phyloP scores from a whole-genome alignment of 192 early-diverging fungal genomes.

The Coemansia sp. region DNA sequence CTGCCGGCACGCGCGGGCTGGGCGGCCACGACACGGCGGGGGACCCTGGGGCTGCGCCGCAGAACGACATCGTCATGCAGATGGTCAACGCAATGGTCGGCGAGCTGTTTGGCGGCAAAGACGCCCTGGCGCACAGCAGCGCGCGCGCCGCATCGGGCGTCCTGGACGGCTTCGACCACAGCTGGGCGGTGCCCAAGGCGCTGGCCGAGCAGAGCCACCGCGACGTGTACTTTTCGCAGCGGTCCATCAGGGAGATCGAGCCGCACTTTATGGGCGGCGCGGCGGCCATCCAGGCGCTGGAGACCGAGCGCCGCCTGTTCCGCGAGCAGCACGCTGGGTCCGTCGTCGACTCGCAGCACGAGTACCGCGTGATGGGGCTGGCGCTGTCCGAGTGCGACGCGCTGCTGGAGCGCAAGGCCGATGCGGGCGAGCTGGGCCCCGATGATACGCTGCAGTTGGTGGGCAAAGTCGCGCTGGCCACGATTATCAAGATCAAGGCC shows the following conservation, averaged over 20 bases:
- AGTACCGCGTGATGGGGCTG: constrained; percentile 38
- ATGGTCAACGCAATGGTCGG: not conserved
- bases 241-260: constrained; percentile 6
- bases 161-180: constrained; percentile 30
- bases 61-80: not conserved
- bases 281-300: constrained; percentile 29
- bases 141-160: not conserved
- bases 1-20: not conserved
- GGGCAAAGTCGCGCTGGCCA: constrained; percentile 36
- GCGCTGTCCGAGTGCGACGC: constrained; percentile 29
- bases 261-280: constrained; percentile 36
- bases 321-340: too few relatives aligned
- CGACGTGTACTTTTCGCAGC: constrained; percentile 15
- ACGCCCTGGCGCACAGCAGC: not conserved
- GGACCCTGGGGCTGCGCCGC: too few relatives aligned
- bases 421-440: constrained; percentile 4
- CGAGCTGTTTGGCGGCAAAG: not conserved
- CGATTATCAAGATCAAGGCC: constrained; percentile 44
- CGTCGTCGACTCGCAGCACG: constrained; percentile 12
- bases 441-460: constrained; percentile 35
- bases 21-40: not conserved
- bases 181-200: constrained; percentile 22
- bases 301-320: constrained; percentile 10
- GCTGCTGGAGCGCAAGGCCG: constrained; percentile 26
- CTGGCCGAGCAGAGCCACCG: constrained; percentile 36